Conservation (phyloP, 805 yeast genomes). For the Saccharomycopsis babjevae region DNA sequence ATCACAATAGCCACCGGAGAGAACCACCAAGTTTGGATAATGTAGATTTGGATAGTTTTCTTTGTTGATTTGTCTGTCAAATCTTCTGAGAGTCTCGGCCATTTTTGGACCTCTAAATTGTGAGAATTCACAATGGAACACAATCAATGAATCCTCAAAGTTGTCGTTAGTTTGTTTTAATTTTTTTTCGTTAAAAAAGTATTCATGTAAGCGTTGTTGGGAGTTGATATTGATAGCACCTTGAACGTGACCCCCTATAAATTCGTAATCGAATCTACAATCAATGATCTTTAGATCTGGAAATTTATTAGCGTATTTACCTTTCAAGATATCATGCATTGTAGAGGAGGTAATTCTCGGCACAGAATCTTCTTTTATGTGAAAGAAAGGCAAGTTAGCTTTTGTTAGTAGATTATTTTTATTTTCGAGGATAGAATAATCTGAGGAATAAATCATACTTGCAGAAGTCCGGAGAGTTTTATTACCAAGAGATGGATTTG, state of each 20-base stretch:
- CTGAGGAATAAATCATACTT: neutral
- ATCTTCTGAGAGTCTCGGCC: conserved; percentile 76
- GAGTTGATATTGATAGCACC: conserved; percentile 73
- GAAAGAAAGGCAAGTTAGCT: conserved; percentile 33
- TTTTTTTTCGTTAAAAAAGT: conserved; percentile 29
- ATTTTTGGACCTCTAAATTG: conserved; percentile 89
- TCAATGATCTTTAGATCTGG: conserved; percentile 59
- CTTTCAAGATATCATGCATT: conserved; percentile 31
- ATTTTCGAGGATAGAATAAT: neutral
- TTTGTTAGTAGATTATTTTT: conserved; percentile 20
- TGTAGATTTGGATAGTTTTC: conserved; percentile 69
- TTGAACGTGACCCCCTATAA: conserved; percentile 81
- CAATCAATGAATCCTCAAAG: conserved; percentile 34
- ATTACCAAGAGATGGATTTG: conserved; percentile 10
- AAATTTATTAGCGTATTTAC: conserved; percentile 35
- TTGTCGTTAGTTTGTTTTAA: conserved; percentile 19
- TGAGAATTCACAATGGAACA: conserved; percentile 93
- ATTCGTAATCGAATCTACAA: conserved; percentile 90
- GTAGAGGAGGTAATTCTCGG: conserved; percentile 35
- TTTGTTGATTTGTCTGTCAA: conserved; percentile 68
- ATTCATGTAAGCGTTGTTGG: conserved; percentile 55
- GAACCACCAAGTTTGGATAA: conserved; percentile 81
- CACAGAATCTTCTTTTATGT: conserved; percentile 47
- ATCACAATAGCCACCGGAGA: conserved; percentile 84
- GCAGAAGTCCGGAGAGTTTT: neutral